A percentile compares a stretch with the other conserved stretches of the same genome.
Evolutionary conservation across 73 alveolate genomes (phyloP).

Genomic region (Effrenium voratum): DNA sequence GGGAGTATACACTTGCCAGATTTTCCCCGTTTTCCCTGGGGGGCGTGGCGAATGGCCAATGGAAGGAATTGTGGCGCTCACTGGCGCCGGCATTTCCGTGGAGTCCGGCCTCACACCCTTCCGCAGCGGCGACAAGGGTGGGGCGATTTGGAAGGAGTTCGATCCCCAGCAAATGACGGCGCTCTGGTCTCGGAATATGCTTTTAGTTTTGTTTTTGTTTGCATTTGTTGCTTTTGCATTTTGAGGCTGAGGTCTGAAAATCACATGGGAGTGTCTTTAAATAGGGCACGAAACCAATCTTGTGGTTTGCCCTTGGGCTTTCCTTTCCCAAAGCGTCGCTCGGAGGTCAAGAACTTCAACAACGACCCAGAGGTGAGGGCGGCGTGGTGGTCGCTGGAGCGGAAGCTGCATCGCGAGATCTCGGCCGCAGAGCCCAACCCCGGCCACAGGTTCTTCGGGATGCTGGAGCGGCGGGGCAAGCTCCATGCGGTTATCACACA

Average conservation of each 20-base stretch:
- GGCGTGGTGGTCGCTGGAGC: constrained; percentile 35
- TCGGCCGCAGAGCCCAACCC: constrained; percentile 17
- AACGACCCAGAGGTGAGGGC: constrained; percentile 4
- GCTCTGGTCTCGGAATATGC: too few relatives aligned
- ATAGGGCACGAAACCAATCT: too few relatives aligned
- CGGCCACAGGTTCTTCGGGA: constrained; percentile 46
- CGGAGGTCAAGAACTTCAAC: not conserved
- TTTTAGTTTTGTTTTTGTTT: too few relatives aligned
- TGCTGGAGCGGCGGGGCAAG: constrained; percentile 22
- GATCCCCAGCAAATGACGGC: constrained; percentile 36
- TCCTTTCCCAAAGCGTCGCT: too few relatives aligned
- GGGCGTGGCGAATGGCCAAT: not conserved
- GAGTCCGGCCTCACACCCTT: constrained; percentile 56
- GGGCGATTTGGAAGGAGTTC: constrained; percentile 32
- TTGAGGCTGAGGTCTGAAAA: too few relatives aligned
- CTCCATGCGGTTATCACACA: constrained; percentile 42
- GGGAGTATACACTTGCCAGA: too few relatives aligned
- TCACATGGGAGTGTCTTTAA: too few relatives aligned
- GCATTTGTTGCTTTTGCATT: too few relatives aligned
- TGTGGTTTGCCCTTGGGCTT: too few relatives aligned
- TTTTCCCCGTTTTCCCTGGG: too few relatives aligned
- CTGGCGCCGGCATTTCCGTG: constrained; percentile 68
- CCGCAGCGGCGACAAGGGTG: not conserved
- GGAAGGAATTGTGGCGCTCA: constrained; percentile 26
- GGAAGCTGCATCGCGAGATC: constrained; percentile 17